These are phyloP conservation scores for Chlamydomonas sp. DNA, from an alignment of 139 green algal genomes.

Conservation along the genomic window DNA sequence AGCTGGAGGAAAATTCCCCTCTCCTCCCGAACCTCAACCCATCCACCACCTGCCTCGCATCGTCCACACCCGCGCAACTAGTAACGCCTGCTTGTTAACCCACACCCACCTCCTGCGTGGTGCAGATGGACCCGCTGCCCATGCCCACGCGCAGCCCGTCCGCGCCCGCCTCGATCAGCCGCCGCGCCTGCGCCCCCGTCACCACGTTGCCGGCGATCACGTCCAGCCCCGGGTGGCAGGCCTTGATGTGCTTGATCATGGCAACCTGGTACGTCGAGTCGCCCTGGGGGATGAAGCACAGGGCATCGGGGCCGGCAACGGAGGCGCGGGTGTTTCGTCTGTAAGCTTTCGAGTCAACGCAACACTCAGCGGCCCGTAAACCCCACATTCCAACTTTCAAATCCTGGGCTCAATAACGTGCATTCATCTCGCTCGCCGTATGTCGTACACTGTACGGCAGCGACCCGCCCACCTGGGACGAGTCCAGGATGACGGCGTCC, in stretches of 20 bases:
- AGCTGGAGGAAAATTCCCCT: neutral
- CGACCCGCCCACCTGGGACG: slow-evolving; percentile 54
- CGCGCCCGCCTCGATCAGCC: slow-evolving; percentile 88
- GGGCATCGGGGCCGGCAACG: no score
- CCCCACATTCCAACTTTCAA: no score
- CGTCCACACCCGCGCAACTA: neutral
- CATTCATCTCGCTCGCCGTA: no score
- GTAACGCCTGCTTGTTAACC: no score
- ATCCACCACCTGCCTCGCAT: neutral
- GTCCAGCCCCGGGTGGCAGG: slow-evolving; percentile 85
- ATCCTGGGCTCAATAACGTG: no score
- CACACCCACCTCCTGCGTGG: slow-evolving; percentile 87
- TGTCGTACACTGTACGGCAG: no score
- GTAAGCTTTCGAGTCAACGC: no score
- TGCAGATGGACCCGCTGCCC: slow-evolving; percentile 98
- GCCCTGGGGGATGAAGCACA: slow-evolving; percentile 55
- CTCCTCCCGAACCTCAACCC: neutral
- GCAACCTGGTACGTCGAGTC: slow-evolving; percentile 91
- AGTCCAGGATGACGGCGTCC: slow-evolving; percentile 93
- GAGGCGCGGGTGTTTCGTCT: no score
- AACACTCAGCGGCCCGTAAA: no score
- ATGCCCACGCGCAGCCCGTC: slow-evolving; percentile 97
- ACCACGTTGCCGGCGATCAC: slow-evolving; percentile 98
- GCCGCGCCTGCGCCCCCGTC: slow-evolving; percentile 72
- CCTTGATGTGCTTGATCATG: slow-evolving; percentile 96